Evolutionary conservation across 768 basidiomycete species (phyloP).

Genomic region (Mycena floridula): DNA sequence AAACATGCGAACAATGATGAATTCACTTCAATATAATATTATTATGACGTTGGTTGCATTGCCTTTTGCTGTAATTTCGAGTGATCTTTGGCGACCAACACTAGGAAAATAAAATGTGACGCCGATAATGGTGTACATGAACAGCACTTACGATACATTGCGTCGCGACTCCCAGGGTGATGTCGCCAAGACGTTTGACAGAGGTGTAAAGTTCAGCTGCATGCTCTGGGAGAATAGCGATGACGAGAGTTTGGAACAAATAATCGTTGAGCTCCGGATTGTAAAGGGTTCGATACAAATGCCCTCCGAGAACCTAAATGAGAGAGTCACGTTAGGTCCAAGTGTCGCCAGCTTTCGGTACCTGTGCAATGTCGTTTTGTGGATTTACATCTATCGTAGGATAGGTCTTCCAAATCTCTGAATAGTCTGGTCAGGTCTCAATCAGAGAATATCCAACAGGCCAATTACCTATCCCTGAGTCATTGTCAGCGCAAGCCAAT

Average conservation of each 20-base stretch:
- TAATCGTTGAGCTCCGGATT: too few relatives aligned
- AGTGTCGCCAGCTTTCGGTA: background rate
- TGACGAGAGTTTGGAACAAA: constrained; percentile 18
- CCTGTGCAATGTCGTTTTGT: background rate
- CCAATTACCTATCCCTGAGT: too few relatives aligned
- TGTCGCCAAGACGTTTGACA: constrained; percentile 30
- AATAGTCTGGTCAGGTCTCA: background rate
- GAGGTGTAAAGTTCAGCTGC: constrained; percentile 20
- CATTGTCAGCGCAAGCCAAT: too few relatives aligned
- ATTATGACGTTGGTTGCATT: constrained; percentile 48
- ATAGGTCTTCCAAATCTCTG: background rate
- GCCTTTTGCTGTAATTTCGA: constrained; percentile 7
- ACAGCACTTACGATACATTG: constrained; percentile 55
- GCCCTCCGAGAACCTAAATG: too few relatives aligned
- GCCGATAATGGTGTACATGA: constrained; percentile 32
- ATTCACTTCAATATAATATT: constrained; percentile 58
- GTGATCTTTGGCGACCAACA: constrained; percentile 22
- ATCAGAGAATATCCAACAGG: background rate
- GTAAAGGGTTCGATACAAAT: too few relatives aligned
- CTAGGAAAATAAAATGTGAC: constrained; percentile 8
- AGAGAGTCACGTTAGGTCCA: background rate
- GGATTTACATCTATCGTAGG: background rate
- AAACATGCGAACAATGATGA: background rate
- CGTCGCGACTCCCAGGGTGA: constrained; percentile 50
- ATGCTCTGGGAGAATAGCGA: constrained; percentile 24